Evolutionary conservation across 352 stramenopile species (phyloP), one percentile per base, ranked within the genome.

Genomic region (Halophytophthora batemanensis): DNA sequence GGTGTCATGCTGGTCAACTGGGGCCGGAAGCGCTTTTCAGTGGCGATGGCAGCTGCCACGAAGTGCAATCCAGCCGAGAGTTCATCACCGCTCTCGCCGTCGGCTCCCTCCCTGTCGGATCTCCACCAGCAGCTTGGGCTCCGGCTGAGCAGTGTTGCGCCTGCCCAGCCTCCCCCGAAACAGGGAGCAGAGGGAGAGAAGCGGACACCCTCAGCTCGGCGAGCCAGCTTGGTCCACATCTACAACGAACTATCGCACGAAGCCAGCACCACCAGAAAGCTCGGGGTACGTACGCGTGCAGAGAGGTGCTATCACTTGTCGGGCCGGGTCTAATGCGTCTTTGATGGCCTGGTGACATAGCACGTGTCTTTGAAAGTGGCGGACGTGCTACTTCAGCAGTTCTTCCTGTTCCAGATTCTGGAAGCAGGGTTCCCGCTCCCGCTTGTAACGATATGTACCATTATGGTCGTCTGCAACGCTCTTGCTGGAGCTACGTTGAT

Each of bases 391-490:
- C 29, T 68, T 28, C 53, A 68, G 29, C 17, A 50, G 7, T 53
- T 56, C 34, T 53, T 49, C 34, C 21, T 67, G 18, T 59, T 59
- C 38, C 59, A 67, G 18, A 53, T 34, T 36, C 36, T 59, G 1
- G 56, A 73, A 42, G 37, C 47, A 14, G 64, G 56, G 4, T 63
- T 59, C 14, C 55, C 58, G 22, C 17, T 61, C 7, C 40, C 45
- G 4, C 54, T 69, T 15, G 47, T 69, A 12, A 31, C 49, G 23
- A 42, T 40, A 6, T 65, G 59, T 43, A 65, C 59, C 8, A 37
- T 40, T 12, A 50, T 69, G n/a, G 36, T 72, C 13, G 39, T 64
- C 19, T 50, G 53, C 50, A 69, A 72, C 53, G 43, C 59, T 3
- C 13, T 60, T 4, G 47, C 51, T 6, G 54, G 61, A 12, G 45